Percentiles rank a stretch among this genome's conserved stretches.
Conservation (phyloP, 2,329 filamentous ascomycete species). For the Dothidotthia symphoricarpi region DNA sequence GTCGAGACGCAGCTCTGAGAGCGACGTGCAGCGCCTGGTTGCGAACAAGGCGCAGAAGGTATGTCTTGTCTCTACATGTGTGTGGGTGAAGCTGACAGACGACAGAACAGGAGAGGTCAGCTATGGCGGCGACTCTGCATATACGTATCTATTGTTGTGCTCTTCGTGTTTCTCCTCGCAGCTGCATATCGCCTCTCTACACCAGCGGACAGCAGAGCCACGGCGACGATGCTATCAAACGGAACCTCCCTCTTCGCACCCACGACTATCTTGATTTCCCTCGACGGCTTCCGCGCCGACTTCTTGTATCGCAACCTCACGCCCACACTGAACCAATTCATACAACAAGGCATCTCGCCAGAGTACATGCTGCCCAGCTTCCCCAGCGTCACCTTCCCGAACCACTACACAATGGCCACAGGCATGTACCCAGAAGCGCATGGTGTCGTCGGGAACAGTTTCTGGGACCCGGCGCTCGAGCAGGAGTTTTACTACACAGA, state of each 20-base stretch:
- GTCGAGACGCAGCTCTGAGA: slow-evolving; percentile 43
- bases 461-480: slow-evolving; percentile 78
- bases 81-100: slow-evolving; percentile 39
- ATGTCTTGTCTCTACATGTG: slow-evolving; percentile 5
- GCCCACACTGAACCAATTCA: slow-evolving; percentile 73
- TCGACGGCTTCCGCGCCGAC: slow-evolving; percentile 95
- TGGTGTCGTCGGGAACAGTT: slow-evolving; percentile 88
- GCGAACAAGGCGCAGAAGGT: slow-evolving; percentile 48
- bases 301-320: slow-evolving; percentile 83
- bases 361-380: slow-evolving; percentile 93
- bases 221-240: slow-evolving; percentile 58
- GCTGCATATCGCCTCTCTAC: slow-evolving; percentile 58
- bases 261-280: slow-evolving; percentile 88
- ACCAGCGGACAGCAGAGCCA: slow-evolving; percentile 18
- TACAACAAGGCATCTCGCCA: slow-evolving; percentile 82
- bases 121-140: slow-evolving; percentile 43
- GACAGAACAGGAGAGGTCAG: slow-evolving; percentile 32
- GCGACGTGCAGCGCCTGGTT: slow-evolving; percentile 54
- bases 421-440: slow-evolving; percentile 91
- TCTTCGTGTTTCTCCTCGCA: slow-evolving; percentile 57
- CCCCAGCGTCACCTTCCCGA: slow-evolving; percentile 90
- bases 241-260: slow-evolving; percentile 86
- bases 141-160: slow-evolving; percentile 48
- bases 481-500: slow-evolving; percentile 89
- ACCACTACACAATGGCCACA: slow-evolving; percentile 91